A percentile compares a stretch with the other conserved stretches of the same genome.
Conservation (phyloP, 148 eudicot genomes). For the Hydrangea macrophylla region DNA sequence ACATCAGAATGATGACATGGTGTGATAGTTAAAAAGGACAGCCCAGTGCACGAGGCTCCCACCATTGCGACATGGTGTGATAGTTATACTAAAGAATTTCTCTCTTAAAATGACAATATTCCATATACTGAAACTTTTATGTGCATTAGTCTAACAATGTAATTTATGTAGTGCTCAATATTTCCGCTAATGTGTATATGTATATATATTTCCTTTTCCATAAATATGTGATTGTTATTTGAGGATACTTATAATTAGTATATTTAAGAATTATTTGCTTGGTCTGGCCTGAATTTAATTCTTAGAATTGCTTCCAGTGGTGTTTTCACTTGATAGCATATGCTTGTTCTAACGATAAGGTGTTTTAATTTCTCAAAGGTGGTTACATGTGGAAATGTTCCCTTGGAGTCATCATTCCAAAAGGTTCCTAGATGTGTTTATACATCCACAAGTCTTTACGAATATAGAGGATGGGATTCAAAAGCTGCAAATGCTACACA, state of each 20-base stretch:
- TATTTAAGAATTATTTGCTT: background rate
- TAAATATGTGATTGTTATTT: no score
- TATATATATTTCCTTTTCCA: no score
- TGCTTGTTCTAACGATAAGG: slow-evolving; percentile 5
- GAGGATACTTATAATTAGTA: background rate
- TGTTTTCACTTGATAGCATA: background rate
- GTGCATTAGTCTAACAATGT: no score
- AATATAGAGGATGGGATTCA: slow-evolving; percentile 76
- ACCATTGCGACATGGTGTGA: no score
- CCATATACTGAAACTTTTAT: no score
- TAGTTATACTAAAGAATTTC: no score
- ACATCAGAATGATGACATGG: no score
- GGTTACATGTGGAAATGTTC: slow-evolving; percentile 81
- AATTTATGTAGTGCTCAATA: no score
- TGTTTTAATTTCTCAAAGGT: slow-evolving; percentile 36
- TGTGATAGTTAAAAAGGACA: no score
- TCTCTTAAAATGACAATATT: no score
- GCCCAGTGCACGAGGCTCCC: no score
- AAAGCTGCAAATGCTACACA: slow-evolving; percentile 69
- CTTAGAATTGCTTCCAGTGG: background rate
- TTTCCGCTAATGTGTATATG: no score
- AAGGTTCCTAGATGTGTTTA: slow-evolving; percentile 72
- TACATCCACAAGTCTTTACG: slow-evolving; percentile 68
- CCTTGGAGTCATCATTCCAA: slow-evolving; percentile 70
- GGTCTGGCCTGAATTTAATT: background rate